A percentile compares a stretch with the other conserved stretches of the same genome.
Evolutionary conservation across 2,329 filamentous ascomycete genomes (phyloP).

Genomic region (Sclerotinia glacialis): DNA sequence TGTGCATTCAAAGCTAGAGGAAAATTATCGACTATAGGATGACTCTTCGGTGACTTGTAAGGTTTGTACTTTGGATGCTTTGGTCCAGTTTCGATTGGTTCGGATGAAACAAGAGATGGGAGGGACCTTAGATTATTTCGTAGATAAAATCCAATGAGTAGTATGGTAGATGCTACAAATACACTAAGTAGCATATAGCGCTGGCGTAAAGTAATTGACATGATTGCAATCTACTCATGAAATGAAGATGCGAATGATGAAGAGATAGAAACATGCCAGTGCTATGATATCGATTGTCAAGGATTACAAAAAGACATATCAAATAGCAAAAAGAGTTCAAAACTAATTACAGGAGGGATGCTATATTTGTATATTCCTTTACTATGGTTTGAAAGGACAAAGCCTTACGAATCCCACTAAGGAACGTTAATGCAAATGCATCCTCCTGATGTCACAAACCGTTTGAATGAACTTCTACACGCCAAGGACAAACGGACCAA

Average conservation of each 20-base stretch:
- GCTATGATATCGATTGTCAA: background rate
- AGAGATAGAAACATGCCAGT: background rate
- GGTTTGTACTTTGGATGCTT: constrained; percentile 27
- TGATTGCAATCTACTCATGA: constrained; percentile 3
- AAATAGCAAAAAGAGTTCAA: background rate
- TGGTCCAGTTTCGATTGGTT: background rate
- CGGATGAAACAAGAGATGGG: background rate
- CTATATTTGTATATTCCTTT: background rate
- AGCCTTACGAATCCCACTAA: constrained; percentile 5
- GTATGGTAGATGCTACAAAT: background rate
- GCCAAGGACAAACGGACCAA: background rate
- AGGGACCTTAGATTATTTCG: background rate
- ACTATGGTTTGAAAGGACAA: background rate
- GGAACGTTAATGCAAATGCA: background rate
- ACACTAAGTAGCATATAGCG: constrained; percentile 10
- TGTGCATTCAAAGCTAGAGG: constrained; percentile 30
- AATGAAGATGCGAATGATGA: background rate
- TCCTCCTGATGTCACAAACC: background rate
- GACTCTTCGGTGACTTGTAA: constrained; percentile 9
- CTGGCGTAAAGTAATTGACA: constrained; percentile 1
- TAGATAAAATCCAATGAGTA: constrained; percentile 8
- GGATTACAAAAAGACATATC: background rate
- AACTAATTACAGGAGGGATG: background rate
- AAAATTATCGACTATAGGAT: constrained; percentile 35
- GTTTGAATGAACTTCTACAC: constrained; percentile 4